Base-by-base conservation (phyloP, 176 grass and related monocot genomes). In the Cenchrus americanus region DNA sequence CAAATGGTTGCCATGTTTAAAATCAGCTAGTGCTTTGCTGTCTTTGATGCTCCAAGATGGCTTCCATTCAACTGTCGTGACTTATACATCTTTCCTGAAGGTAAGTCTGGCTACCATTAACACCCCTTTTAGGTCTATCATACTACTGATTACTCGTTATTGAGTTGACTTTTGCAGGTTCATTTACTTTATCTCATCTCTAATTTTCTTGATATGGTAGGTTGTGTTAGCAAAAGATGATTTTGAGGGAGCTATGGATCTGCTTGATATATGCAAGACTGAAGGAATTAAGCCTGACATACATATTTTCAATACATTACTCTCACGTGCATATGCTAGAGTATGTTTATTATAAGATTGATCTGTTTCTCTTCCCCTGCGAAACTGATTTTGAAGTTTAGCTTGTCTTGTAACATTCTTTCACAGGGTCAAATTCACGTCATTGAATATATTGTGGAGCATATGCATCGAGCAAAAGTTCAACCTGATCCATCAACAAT, bases 41-140 rank as follows among this genome's bases (percentile, higher is more conserved):
- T 98, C 91, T 46, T 85, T 95, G 85, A 95, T 98, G 91, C 41
- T 91, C 42, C 84, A 58, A 73, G 96, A 98, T 93, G 91, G 96
- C 43, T 95, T 78, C 73, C 46, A 13, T 65, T 91, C 85, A 6
- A 80, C 71, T 1, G 66, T 79, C 73, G 67, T 90, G 64, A 98
- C 91, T 51, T 95, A 82, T 64, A 93, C 91, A 80, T 92, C 89
- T 27, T 85, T 98, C 62, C 8, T 90, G 30, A 82, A 90, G 66
- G 88, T 66, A 72, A 71, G 72, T 63, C 55, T 77, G 14, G 65
- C 68, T 85, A 78, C 4, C 26, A 57, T 26, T 21, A 34, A 34
- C 71, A 26, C 51, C 43, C 37, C 50, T n/a, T 78, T 81, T 50
- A 61, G 55, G 53, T 62, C 5, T 59, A 82, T 76, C 17, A 55